phyloP scores from a whole-genome alignment of 2,329 filamentous ascomycete species.

The Elsinoe necatrix region DNA sequence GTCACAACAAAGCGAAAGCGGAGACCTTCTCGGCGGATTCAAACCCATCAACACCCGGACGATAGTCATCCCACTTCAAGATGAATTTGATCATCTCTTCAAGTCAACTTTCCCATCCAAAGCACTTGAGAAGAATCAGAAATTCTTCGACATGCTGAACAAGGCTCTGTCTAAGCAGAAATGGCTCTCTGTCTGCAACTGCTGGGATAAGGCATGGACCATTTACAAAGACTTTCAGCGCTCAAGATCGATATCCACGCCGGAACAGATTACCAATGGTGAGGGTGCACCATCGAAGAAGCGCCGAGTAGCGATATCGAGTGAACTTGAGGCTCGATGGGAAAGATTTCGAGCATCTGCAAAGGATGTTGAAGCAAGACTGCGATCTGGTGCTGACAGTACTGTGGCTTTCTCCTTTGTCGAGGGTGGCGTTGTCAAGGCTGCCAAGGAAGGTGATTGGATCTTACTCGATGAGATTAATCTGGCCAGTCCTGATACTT shows the following conservation, averaged over 20 bases:
- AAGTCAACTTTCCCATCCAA: constrained; percentile 75
- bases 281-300: constrained; percentile 54
- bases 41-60: constrained; percentile 90
- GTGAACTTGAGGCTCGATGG: constrained; percentile 57
- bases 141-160: constrained; percentile 70
- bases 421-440: constrained; percentile 92
- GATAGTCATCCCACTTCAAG: constrained; percentile 79
- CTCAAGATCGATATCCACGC: constrained; percentile 34
- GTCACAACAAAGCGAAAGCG: constrained; percentile 94
- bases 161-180: constrained; percentile 74
- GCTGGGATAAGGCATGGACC: constrained; percentile 82
- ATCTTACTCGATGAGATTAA: constrained; percentile 96
- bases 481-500: constrained; percentile 82
- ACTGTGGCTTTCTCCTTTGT: constrained; percentile 87
- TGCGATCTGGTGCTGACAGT: constrained; percentile 60
- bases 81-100: constrained; percentile 89
- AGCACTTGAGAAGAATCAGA: constrained; percentile 59
- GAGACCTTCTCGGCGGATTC: constrained; percentile 91
- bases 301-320: constrained; percentile 47
- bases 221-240: constrained; percentile 62
- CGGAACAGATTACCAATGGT: constrained; percentile 37
- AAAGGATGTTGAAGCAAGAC: constrained; percentile 70
- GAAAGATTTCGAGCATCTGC: constrained; percentile 66
- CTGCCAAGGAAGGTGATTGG: constrained; percentile 94
- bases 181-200: constrained; percentile 75